Conservation (phyloP, 2,329 filamentous ascomycete species). For the Aureobasidium sp. region DNA sequence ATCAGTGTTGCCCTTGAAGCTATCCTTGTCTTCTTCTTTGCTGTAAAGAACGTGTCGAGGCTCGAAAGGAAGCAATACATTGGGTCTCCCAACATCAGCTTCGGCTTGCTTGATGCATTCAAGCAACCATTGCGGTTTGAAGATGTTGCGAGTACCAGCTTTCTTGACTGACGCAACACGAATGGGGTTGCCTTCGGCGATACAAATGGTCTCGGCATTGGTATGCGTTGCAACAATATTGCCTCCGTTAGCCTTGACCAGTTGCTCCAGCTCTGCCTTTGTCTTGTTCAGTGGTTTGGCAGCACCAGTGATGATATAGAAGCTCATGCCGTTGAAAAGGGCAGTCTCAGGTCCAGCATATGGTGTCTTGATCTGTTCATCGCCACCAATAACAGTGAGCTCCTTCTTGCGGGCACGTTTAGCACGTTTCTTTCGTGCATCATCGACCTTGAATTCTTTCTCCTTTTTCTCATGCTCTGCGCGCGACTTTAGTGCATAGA, state of each 20-base stretch:
- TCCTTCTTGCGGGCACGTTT: slow-evolving; percentile 56
- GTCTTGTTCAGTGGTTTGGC: slow-evolving; percentile 61
- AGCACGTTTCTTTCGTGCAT: slow-evolving; percentile 56
- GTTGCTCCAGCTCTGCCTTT: slow-evolving; percentile 70
- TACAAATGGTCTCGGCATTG: slow-evolving; percentile 58
- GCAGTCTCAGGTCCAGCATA: slow-evolving; percentile 54
- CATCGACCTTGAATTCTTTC: slow-evolving; percentile 67
- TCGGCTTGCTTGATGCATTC: slow-evolving; percentile 66
- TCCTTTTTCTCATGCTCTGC: slow-evolving; percentile 65
- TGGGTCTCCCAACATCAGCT: slow-evolving; percentile 45
- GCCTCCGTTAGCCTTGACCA: slow-evolving; percentile 80
- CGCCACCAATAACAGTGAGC: slow-evolving; percentile 67
- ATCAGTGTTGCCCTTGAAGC: slow-evolving; percentile 61
- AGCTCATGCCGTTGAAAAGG: slow-evolving; percentile 68
- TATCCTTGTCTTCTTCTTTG: slow-evolving; percentile 47
- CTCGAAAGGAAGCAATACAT: slow-evolving; percentile 59
- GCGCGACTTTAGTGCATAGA: slow-evolving; percentile 61
- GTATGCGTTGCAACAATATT: slow-evolving; percentile 67
- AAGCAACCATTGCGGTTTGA: slow-evolving; percentile 74
- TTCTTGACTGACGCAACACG: slow-evolving; percentile 81
- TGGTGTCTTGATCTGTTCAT: slow-evolving; percentile 41
- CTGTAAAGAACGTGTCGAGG: slow-evolving; percentile 66
- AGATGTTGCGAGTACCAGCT: slow-evolving; percentile 60
- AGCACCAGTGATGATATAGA: slow-evolving; percentile 75
- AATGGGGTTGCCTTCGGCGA: slow-evolving; percentile 73